These are phyloP conservation scores for Malus sieversii DNA, from an alignment of 306 rosid genomes.

Conservation along the genomic window DNA sequence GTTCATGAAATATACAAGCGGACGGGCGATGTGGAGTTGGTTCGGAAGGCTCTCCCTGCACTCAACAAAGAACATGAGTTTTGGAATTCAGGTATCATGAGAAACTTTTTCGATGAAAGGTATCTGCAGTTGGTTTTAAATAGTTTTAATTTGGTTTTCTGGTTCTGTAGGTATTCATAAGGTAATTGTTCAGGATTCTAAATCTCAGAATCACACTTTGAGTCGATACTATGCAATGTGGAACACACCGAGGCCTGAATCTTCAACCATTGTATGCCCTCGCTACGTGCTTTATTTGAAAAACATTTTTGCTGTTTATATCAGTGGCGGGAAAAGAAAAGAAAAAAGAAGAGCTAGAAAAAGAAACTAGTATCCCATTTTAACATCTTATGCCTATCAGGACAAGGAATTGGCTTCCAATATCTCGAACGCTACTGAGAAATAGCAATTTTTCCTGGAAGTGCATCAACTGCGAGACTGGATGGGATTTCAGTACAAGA, in stretches of 20 bases:
- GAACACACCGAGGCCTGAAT: constrained; percentile 86
- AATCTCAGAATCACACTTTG: constrained; percentile 45
- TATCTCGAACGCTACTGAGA: constrained; percentile 36
- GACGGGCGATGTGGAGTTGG: constrained; percentile 57
- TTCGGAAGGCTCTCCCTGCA: constrained; percentile 67
- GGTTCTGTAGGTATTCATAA: constrained; percentile 56
- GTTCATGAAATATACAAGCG: constrained; percentile 53
- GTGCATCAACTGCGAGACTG: constrained; percentile 86
- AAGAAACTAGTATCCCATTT: neutral
- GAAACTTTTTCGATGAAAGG: constrained; percentile 4
- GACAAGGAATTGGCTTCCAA: constrained; percentile 70
- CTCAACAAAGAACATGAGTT: constrained; percentile 66
- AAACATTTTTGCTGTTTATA: neutral
- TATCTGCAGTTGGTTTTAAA: neutral
- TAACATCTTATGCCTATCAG: constrained; percentile 15
- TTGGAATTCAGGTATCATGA: constrained; percentile 77
- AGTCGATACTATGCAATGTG: constrained; percentile 86
- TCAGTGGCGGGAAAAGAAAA: constrained; percentile 3
- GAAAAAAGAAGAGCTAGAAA: neutral
- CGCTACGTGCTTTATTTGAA: neutral
- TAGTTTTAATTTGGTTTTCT: constrained; percentile 1
- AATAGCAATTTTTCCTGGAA: constrained; percentile 56
- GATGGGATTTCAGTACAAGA: constrained; percentile 96
- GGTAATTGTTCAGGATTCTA: constrained; percentile 46
- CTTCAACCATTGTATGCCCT: constrained; percentile 47